Conservation (phyloP, 2,329 filamentous ascomycete species). For the Venturia pyrina region DNA sequence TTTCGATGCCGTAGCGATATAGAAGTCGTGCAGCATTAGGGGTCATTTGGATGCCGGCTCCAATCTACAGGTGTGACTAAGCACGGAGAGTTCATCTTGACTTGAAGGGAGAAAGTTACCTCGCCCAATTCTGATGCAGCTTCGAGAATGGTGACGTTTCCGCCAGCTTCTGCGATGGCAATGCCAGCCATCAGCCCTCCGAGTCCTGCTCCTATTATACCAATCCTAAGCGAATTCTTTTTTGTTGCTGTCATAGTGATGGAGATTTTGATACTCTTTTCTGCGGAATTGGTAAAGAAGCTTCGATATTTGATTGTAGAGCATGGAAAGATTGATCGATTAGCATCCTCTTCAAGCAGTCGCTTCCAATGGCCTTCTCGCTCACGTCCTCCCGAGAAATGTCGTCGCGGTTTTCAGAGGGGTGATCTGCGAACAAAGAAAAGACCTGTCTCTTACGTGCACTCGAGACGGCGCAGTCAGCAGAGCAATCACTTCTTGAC, state of each 20-base stretch:
- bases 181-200: slow-evolving; percentile 43
- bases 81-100: background rate
- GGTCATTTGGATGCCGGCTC: slow-evolving; percentile 42
- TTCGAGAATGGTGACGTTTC: slow-evolving; percentile 40
- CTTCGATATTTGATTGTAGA: background rate
- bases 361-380: too few relatives aligned
- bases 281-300: background rate
- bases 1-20: slow-evolving; percentile 27
- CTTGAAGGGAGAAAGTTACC: background rate
- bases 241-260: background rate
- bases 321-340: background rate
- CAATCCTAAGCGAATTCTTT: slow-evolving; percentile 23
- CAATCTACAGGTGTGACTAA: slow-evolving; percentile 24
- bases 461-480: too few relatives aligned
- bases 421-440: too few relatives aligned
- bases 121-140: slow-evolving; percentile 34
- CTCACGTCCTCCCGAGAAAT: too few relatives aligned
- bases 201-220: slow-evolving; percentile 47
- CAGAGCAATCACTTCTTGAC: background rate
- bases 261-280: background rate
- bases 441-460: too few relatives aligned
- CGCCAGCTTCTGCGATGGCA: slow-evolving; percentile 34
- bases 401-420: too few relatives aligned
- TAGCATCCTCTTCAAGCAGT: background rate
- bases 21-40: slow-evolving; percentile 39